phyloP scores from a whole-genome alignment of 78 protist genomes.

The Monosiga brevicollis region DNA sequence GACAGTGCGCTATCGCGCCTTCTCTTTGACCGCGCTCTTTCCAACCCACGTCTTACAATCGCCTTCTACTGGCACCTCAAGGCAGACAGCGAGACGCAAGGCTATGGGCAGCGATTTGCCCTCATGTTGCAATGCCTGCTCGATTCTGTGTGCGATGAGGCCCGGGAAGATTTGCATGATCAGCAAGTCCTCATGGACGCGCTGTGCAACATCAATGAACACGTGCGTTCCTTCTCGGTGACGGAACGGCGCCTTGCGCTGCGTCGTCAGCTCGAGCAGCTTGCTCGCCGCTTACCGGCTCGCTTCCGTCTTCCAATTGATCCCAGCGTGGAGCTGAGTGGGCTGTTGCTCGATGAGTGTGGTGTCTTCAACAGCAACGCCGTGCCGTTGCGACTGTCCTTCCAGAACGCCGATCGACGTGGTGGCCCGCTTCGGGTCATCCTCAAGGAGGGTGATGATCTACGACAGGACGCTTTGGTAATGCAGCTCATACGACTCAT shows the following conservation, averaged over 20 bases:
- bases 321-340: conserved; percentile 25
- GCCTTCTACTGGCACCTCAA: conserved; percentile 56
- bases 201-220: background rate
- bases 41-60: conserved; percentile 1
- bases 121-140: background rate
- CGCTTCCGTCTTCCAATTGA: conserved; percentile 13
- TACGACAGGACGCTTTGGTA: conserved; percentile 89
- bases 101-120: background rate
- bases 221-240: background rate
- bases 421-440: conserved; percentile 44
- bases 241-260: background rate
- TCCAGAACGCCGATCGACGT: conserved; percentile 48
- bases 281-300: background rate
- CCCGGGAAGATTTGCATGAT: conserved; percentile 30
- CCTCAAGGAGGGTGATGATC: conserved; percentile 87
- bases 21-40: conserved; percentile 50
- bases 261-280: background rate
- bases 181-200: background rate
- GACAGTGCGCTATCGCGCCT: conserved; percentile 46
- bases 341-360: conserved; percentile 50
- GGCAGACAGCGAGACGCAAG: conserved; percentile 20
- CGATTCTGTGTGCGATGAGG: background rate
- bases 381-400: conserved; percentile 81
- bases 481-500: conserved; percentile 71
- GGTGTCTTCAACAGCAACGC: conserved; percentile 76